Base-by-base conservation (phyloP, 2,329 filamentous ascomycete genomes). In the Keithomyces neogunnii region DNA sequence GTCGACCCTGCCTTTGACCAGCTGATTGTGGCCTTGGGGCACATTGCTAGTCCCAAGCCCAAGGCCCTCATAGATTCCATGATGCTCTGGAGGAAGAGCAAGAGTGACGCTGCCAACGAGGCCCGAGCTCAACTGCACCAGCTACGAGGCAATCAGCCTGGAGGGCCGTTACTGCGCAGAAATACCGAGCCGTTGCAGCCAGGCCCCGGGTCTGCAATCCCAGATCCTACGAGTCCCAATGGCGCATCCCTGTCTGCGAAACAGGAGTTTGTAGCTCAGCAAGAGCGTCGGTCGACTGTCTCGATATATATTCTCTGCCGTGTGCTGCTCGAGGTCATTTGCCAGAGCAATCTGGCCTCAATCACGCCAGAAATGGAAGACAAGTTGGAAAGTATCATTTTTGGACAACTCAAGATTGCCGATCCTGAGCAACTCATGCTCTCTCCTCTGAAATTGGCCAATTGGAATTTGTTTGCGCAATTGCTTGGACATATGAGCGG, bases 51-150 rank as follows among this genome's bases (percentile, higher is more conserved):
- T 53, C 87, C 91, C 58, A 95, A 95, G 64, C 95, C 95, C 4
- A 97, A 95, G 65, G 88, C 90, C 4, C 72, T 99, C 48, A 96
- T 99, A 62, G 93, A 99, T 68, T 91, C 89, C 26, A 90, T 99
- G 67, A 99, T 99, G 89, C 80, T 95, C 33, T 99, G 93, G 93
- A 84, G 93, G 51, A 97, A 96, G 69, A 88, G 83, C 57, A 97
- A 97, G 72, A 95, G 90, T 57, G 92, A 97, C 68, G 84, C 86
- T 28, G 90, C 91, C 31, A 85, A 82, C 59, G 81, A 85, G 56
- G 85, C 86, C 31, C 76, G 82, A 28, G 68, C 58, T 44, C 75
- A 82, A 60, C 68, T 83, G 28, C 79, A 82, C 57, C 78, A 82
- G 50, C 66, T 73, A 26, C 73, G 72, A 13, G 65, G 66, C 35